These are phyloP conservation scores for Acacia pycnantha DNA, from an alignment of 331 rosid genomes.

Conservation along the genomic window DNA sequence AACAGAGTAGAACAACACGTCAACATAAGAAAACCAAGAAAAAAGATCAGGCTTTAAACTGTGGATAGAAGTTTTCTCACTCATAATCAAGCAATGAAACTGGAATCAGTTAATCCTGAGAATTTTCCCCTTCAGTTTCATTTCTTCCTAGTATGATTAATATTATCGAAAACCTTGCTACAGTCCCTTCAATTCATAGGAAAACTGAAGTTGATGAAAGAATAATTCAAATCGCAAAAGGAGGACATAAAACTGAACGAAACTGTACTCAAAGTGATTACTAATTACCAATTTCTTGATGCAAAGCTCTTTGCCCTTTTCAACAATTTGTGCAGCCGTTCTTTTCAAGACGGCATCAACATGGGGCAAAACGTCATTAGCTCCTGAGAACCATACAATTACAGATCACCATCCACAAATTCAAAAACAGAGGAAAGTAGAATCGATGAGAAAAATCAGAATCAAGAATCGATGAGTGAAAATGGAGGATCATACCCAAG, in stretches of 20 bases:
- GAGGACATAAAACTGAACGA: background rate
- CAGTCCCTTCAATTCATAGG: background rate
- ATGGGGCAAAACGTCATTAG: background rate
- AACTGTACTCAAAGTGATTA: background rate
- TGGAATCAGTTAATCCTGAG: background rate
- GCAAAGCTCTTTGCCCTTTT: background rate
- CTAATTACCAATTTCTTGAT: background rate
- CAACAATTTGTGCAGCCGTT: background rate
- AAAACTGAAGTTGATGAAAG: background rate
- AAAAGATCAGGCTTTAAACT: too few relatives aligned
- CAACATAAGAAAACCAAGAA: too few relatives aligned
- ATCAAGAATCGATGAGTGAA: background rate
- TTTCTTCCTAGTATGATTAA: background rate
- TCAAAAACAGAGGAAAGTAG: background rate
- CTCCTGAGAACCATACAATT: background rate
- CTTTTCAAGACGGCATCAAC: background rate
- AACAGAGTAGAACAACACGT: too few relatives aligned
- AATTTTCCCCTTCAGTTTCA: background rate
- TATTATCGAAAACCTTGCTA: background rate
- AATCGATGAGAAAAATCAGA: background rate
- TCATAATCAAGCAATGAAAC: background rate
- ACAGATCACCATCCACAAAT: background rate
- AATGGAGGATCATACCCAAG: conserved; percentile 63
- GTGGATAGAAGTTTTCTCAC: too few relatives aligned
- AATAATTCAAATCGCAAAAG: background rate